Evolutionary conservation across 352 stramenopile genomes (phyloP).

Genomic region (Phytophthora tubulina): DNA sequence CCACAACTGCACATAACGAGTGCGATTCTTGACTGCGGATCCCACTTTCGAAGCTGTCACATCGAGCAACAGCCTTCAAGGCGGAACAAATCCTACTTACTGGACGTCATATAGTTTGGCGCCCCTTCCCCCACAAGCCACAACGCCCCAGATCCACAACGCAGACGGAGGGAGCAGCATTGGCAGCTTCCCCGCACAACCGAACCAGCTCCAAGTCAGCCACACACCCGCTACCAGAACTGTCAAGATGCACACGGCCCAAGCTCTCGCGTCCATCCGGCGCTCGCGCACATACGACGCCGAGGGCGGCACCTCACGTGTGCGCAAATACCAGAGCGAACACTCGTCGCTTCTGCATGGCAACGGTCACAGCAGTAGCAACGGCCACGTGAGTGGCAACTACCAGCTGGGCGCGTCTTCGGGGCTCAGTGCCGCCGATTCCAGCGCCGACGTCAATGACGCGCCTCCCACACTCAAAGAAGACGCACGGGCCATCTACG

Average conservation of each 20-base stretch:
- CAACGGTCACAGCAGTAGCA: slow-evolving; percentile 33
- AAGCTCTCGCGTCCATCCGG: slow-evolving; percentile 68
- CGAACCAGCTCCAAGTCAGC: slow-evolving; percentile 23
- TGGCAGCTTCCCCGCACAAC: slow-evolving; percentile 24
- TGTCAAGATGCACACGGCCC: slow-evolving; percentile 66
- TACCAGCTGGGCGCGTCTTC: slow-evolving; percentile 17
- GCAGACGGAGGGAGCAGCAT: slow-evolving; percentile 18
- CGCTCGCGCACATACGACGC: slow-evolving; percentile 58
- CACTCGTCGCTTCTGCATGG: slow-evolving; percentile 48
- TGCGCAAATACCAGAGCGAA: slow-evolving; percentile 44
- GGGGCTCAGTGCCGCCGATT: slow-evolving; percentile 3
- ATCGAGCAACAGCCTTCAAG: slow-evolving; percentile 25
- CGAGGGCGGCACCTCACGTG: slow-evolving; percentile 21
- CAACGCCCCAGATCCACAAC: slow-evolving; percentile 29
- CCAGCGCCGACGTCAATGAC: slow-evolving; percentile 15
- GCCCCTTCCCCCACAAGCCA: slow-evolving; percentile 10
- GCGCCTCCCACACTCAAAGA: slow-evolving; percentile 34
- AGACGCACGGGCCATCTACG: slow-evolving; percentile 55
- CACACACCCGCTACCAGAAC: neutral
- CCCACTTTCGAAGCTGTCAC: slow-evolving; percentile 31
- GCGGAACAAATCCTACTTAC: slow-evolving; percentile 31
- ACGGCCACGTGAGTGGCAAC: slow-evolving; percentile 26
- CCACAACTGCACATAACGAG: slow-evolving; percentile 5
- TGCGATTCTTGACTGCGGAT: slow-evolving; percentile 18
- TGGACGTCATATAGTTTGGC: slow-evolving; percentile 26